Conservation (phyloP, 805 yeast species). For the Debaryomyces maramus region DNA sequence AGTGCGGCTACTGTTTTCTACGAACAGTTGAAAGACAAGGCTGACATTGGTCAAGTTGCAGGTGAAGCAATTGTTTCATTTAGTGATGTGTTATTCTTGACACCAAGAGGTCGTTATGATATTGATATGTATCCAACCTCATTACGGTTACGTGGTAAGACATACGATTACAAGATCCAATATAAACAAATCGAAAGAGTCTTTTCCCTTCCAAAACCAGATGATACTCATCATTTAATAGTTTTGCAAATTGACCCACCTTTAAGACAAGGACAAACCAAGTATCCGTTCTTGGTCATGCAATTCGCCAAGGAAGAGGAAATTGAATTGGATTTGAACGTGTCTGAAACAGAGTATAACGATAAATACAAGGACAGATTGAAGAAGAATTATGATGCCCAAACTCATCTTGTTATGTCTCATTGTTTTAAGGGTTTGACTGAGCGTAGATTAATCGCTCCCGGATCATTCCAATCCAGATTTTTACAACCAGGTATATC, state of each 20-base stretch:
- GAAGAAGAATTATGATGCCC: slow-evolving; percentile 75
- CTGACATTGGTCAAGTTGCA: slow-evolving; percentile 90
- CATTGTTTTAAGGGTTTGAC: slow-evolving; percentile 89
- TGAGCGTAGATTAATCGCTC: slow-evolving; percentile 79
- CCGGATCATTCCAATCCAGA: slow-evolving; percentile 77
- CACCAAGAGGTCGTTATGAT: slow-evolving; percentile 98
- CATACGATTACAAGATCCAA: slow-evolving; percentile 94
- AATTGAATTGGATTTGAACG: slow-evolving; percentile 82
- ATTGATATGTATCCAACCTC: slow-evolving; percentile 88
- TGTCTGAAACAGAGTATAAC: slow-evolving; percentile 80
- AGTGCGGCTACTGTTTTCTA: slow-evolving; percentile 83
- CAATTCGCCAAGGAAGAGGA: slow-evolving; percentile 92
- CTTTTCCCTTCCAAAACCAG: slow-evolving; percentile 91
- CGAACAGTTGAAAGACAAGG: slow-evolving; percentile 87
- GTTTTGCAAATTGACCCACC: slow-evolving; percentile 96
- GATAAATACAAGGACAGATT: slow-evolving; percentile 71
- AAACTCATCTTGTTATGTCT: slow-evolving; percentile 82
- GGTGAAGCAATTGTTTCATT: slow-evolving; percentile 95
- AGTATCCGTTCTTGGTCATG: slow-evolving; percentile 87
- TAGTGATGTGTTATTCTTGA: slow-evolving; percentile 84
- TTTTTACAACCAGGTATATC: slow-evolving; percentile 82
- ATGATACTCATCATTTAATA: slow-evolving; percentile 84
- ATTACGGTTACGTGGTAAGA: slow-evolving; percentile 91
- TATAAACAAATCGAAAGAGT: slow-evolving; percentile 87
- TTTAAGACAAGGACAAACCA: slow-evolving; percentile 95